Conservation (phyloP, 257 asterid genomes). For the Salvia miltiorrhiza region DNA sequence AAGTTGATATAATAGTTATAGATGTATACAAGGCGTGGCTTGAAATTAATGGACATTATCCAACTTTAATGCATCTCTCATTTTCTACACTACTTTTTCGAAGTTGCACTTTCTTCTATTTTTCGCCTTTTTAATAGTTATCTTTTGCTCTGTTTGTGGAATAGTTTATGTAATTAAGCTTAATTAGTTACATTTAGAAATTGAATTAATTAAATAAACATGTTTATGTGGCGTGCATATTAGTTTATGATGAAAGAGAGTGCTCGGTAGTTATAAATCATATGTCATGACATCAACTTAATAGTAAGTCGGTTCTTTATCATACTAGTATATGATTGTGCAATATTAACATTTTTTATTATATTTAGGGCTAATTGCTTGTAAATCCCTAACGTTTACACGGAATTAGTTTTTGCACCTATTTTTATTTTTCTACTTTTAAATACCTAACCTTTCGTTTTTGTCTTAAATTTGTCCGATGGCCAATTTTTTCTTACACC, state of each 20-base stretch:
- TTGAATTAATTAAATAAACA: neutral
- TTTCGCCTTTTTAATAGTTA: neutral
- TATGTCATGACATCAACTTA: no score
- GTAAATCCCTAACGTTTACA: no score
- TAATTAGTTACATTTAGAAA: neutral
- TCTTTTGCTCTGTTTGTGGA: constrained; percentile 1
- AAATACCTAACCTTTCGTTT: no score
- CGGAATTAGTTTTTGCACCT: no score
- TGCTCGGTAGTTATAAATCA: no score
- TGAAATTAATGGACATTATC: neutral
- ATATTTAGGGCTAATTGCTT: no score
- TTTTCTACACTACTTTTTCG: neutral
- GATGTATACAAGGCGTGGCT: neutral
- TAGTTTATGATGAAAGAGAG: neutral
- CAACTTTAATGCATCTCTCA: constrained; percentile 7
- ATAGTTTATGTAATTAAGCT: neutral
- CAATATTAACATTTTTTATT: no score
- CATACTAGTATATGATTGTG: no score
- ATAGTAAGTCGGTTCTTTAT: no score
- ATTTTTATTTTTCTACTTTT: no score
- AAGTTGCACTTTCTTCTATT: neutral
- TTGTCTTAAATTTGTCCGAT: no score
- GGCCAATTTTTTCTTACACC: no score
- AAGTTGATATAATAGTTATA: neutral
- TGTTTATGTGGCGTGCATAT: neutral